Conservation (phyloP, 306 rosid species). For the Vigna mungo region DNA sequence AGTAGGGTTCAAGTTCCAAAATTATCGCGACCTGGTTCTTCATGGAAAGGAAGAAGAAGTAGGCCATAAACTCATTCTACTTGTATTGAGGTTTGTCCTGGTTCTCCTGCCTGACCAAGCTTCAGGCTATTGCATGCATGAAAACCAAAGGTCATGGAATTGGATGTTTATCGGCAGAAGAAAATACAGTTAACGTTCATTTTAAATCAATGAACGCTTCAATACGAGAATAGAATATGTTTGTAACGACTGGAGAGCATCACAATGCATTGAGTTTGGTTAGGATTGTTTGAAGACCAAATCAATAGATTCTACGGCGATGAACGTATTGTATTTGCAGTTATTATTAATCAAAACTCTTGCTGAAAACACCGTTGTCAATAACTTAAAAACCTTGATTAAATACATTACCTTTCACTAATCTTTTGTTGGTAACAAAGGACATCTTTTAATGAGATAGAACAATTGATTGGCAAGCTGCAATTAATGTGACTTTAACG, state of each 20-base stretch:
- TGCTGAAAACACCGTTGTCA: background rate
- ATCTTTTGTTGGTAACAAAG: background rate
- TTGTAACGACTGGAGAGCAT: background rate
- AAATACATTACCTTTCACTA: background rate
- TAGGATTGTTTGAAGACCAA: slow-evolving; percentile 1
- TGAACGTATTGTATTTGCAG: slow-evolving; percentile 13
- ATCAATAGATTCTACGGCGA: background rate
- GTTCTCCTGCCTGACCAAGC: slow-evolving; percentile 17
- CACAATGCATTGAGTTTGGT: background rate
- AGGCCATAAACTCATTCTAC: slow-evolving; percentile 44
- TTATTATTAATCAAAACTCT: background rate
- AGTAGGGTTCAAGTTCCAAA: slow-evolving; percentile 47
- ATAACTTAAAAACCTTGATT: background rate
- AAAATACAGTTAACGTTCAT: slow-evolving; percentile 8
- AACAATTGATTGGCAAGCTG: background rate
- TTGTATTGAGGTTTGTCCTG: slow-evolving; percentile 7
- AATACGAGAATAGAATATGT: background rate
- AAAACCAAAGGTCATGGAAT: slow-evolving; percentile 1
- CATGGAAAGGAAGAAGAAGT: slow-evolving; percentile 51
- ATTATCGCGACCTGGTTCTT: slow-evolving; percentile 55
- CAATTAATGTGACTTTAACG: background rate
- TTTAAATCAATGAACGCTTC: slow-evolving; percentile 4
- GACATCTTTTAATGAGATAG: background rate
- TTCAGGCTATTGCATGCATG: slow-evolving; percentile 22
- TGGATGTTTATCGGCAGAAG: background rate